Evolutionary conservation across 805 yeast genomes (phyloP).

Genomic region (Wickerhamomyces hampshirensis): DNA sequence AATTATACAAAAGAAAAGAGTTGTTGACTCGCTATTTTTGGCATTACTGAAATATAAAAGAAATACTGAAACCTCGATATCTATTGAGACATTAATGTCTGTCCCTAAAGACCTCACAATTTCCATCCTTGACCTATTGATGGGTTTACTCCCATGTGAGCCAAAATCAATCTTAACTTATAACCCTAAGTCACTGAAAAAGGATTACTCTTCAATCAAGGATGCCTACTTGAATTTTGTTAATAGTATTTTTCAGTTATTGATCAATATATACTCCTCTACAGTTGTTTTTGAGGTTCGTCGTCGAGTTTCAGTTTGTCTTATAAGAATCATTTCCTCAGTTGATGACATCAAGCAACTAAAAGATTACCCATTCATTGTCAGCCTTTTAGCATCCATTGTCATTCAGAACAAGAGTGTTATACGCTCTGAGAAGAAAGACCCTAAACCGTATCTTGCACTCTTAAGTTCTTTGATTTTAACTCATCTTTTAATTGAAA

Average conservation of each 20-base stretch:
- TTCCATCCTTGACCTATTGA: conserved; percentile 50
- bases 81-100: conserved; percentile 70
- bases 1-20: conserved; percentile 42
- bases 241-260: conserved; percentile 42
- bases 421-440: conserved; percentile 20
- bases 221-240: conserved; percentile 33
- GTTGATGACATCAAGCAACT: conserved; percentile 31
- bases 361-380: conserved; percentile 31
- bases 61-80: conserved; percentile 26
- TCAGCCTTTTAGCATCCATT: conserved; percentile 53
- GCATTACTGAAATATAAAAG: conserved; percentile 50
- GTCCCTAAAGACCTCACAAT: conserved; percentile 63
- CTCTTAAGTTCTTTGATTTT: conserved; percentile 49
- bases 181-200: conserved; percentile 14
- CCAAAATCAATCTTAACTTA: conserved; percentile 23
- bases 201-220: conserved; percentile 21
- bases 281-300: conserved; percentile 66
- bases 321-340: conserved; percentile 47
- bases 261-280: conserved; percentile 64
- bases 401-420: conserved; percentile 47
- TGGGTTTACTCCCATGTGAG: conserved; percentile 51
- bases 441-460: conserved; percentile 30
- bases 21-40: conserved; percentile 43
- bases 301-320: conserved; percentile 46
- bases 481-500: conserved; percentile 38